Percentiles rank a stretch among this genome's conserved stretches.
Conservation (phyloP, 306 rosid species). For the Vachellia collinsii region DNA sequence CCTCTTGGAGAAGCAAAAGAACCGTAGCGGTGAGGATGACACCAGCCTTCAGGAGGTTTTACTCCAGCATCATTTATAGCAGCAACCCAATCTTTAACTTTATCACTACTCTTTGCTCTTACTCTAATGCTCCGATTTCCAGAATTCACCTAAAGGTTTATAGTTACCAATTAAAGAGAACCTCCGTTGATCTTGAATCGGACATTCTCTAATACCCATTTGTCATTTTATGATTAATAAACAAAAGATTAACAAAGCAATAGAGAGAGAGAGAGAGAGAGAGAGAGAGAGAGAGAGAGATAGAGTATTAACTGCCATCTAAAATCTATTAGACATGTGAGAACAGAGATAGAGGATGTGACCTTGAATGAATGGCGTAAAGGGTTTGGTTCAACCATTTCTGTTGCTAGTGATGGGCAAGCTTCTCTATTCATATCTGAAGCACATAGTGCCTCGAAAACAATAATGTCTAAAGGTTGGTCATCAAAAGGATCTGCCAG, state of each 20-base stretch:
- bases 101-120: conserved; percentile 70
- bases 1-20: conserved; percentile 99
- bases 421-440: conserved; percentile 88
- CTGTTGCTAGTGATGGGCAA: conserved; percentile 75
- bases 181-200: conserved; percentile 31
- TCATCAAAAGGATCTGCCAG: conserved; percentile 85
- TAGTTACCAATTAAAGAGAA: conserved; percentile 33
- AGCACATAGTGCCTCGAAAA: conserved; percentile 85
- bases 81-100: conserved; percentile 96
- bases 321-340: background rate
- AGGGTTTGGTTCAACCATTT: conserved; percentile 85
- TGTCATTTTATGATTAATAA: conserved; percentile 22
- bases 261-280: conserved; percentile 22
- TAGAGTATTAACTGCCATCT: conserved; percentile 27
- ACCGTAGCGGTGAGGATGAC: conserved; percentile 96
- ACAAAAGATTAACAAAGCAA: conserved; percentile 14
- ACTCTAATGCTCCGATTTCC: conserved; percentile 80
- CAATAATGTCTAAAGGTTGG: conserved; percentile 93
- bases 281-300: conserved; percentile 24
- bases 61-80: conserved; percentile 94
- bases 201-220: conserved; percentile 22
- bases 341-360: conserved; percentile 37
- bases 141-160: conserved; percentile 70
- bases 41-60: conserved; percentile 99
- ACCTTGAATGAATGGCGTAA: conserved; percentile 91